phyloP scores from a whole-genome alignment of 2,329 filamentous ascomycete species.

The Clarireedia paspali region DNA sequence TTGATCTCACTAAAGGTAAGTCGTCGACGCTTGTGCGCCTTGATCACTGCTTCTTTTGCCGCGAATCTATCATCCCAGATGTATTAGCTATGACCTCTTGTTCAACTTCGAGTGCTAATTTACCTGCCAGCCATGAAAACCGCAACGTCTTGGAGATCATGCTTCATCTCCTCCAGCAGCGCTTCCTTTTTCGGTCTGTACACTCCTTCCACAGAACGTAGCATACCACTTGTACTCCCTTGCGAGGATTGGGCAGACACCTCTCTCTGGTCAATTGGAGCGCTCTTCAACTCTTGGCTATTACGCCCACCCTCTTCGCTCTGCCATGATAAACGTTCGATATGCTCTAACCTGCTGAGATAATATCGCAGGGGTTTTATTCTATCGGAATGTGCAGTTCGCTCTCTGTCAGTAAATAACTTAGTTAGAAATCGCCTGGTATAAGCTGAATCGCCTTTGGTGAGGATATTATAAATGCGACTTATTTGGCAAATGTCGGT shows the following conservation, averaged over 20 bases:
- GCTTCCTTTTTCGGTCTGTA: background rate
- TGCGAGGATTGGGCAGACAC: no score
- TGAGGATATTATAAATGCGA: slow-evolving; percentile 41
- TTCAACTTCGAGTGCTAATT: background rate
- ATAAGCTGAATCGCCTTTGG: background rate
- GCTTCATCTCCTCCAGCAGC: background rate
- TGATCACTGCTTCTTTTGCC: slow-evolving; percentile 68
- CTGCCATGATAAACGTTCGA: background rate
- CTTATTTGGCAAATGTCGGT: slow-evolving; percentile 69
- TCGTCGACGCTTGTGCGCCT: slow-evolving; percentile 54
- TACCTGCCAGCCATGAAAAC: slow-evolving; percentile 23
- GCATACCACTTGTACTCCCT: no score
- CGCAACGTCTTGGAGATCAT: slow-evolving; percentile 9
- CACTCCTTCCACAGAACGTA: no score
- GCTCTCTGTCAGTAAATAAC: slow-evolving; percentile 11
- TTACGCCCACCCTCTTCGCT: no score
- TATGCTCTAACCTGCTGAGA: background rate
- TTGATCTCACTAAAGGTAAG: slow-evolving; percentile 57
- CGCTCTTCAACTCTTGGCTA: no score
- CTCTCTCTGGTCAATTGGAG: background rate
- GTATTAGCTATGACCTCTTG: no score
- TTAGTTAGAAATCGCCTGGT: slow-evolving; percentile 11
- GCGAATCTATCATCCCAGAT: slow-evolving; percentile 33
- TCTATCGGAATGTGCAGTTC: background rate
- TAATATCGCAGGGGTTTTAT: slow-evolving; percentile 1